Conservation (phyloP, 2,329 filamentous ascomycete genomes). For the Diaporthe citriasiana region DNA sequence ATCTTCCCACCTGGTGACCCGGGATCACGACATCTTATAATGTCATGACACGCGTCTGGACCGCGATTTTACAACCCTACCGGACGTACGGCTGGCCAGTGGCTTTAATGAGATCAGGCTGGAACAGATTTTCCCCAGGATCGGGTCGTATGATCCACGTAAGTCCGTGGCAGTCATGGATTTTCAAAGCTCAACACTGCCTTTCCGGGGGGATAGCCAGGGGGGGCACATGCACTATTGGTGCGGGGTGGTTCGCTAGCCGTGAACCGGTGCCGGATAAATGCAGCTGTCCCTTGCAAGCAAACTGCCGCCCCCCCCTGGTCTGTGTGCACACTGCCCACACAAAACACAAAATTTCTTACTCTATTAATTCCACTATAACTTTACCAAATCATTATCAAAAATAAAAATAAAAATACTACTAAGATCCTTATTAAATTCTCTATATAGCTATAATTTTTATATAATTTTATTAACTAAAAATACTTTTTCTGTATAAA, state of each 20-base stretch:
- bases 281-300: too few species aligned
- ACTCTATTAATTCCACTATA: too few species aligned
- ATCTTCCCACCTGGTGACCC: background rate
- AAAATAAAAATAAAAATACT: too few species aligned
- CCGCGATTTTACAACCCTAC: background rate
- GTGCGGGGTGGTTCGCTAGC: constrained; percentile 9
- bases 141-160: background rate
- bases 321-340: too few species aligned
- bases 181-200: background rate
- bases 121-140: constrained; percentile 11
- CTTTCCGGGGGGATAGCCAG: background rate
- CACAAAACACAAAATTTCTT: too few species aligned
- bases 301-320: too few species aligned
- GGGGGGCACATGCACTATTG: background rate
- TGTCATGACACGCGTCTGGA: background rate
- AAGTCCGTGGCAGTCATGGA: background rate
- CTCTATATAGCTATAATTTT: too few species aligned
- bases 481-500: too few species aligned
- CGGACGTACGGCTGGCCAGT: constrained; percentile 29
- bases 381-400: too few species aligned
- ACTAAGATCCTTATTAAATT: too few species aligned
- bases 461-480: too few species aligned
- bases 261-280: constrained; percentile 14
- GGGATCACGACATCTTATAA: constrained; percentile 26
- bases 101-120: background rate